Base-by-base conservation (phyloP, 2,329 filamentous ascomycete genomes). In the Mycosphaerella sp. region DNA sequence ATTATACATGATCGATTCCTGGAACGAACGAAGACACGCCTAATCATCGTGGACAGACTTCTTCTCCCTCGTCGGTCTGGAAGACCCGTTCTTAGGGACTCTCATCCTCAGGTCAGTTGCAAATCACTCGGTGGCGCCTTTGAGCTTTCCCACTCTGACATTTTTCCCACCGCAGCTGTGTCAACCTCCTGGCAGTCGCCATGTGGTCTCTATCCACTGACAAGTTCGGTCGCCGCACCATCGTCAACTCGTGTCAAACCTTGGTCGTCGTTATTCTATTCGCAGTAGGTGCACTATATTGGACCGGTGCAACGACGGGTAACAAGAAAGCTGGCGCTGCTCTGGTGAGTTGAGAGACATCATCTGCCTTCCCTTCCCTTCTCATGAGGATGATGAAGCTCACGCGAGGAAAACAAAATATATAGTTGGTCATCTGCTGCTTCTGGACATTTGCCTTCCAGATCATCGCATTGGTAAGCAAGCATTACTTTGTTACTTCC, bases 401-500 rank as follows among this genome's bases (percentile, higher is more conserved):
- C 9, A 36, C 34, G 12, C 14, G 14, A 17, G 14, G 1, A 17
- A 17, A 17, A 17, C 14, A 17, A 17, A 26, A 17, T 6, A 4
- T 38, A n/a, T 23, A 51, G 48, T 29, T 51, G 48, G 48, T 51
- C 26, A 51, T 51, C 31, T 51, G 48, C 48, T 51, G 48, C 41
- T 51, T 51, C 40, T 51, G 48, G 48, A 51, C 48, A 6, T 45
- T 45, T 12, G 14, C 48, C n/a, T 51, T 51, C 48, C 48, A 51
- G 40, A 51, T 51, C 31, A 34, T 51, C 12, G 29, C 48, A 6
- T 23, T 51, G 12, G 34, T 36, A n/a, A 36, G 34, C 12, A 36
- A 17, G 14, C 14, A 17, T 17, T n/a, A 10, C 34, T 36, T 10
- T n/a, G 3, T 36, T 17, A 17, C 1, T 1, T 17, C 14, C 14